A percentile compares a stretch with the other conserved stretches of the same genome.
Evolutionary conservation across 345 rosid genomes (phyloP).

Genomic region (Ceriops zippeliana): DNA sequence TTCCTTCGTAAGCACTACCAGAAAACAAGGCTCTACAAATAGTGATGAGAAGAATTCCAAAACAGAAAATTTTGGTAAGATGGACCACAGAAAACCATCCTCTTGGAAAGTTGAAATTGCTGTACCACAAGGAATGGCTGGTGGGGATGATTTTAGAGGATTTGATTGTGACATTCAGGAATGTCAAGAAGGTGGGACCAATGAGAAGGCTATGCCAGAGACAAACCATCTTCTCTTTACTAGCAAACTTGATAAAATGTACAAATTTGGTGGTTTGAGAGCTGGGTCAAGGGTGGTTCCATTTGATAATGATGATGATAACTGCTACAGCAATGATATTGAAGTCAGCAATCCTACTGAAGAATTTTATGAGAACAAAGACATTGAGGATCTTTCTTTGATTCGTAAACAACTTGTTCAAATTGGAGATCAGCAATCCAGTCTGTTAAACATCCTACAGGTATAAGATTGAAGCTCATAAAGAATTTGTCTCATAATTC

Average conservation of each 20-base stretch:
- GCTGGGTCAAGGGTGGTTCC: constrained; percentile 63
- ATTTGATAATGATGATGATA: constrained; percentile 43
- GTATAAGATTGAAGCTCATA: constrained; percentile 33
- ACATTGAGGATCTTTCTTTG: constrained; percentile 56
- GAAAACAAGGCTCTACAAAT: constrained; percentile 39
- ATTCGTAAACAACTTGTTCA: constrained; percentile 71
- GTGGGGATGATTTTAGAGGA: constrained; percentile 23
- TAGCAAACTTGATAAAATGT: constrained; percentile 30
- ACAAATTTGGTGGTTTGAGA: constrained; percentile 39
- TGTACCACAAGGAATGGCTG: constrained; percentile 21
- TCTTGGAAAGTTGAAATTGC: constrained; percentile 39
- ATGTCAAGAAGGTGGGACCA: constrained; percentile 25
- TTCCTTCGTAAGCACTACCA: constrained; percentile 34
- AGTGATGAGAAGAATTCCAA: constrained; percentile 33
- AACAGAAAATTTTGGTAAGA: constrained; percentile 15
- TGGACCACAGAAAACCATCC: constrained; percentile 31
- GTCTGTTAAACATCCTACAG: constrained; percentile 76
- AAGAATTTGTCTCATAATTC: too few species aligned
- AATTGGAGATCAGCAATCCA: constrained; percentile 87
- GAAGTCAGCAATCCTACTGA: constrained; percentile 23
- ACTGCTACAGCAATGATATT: constrained; percentile 26
- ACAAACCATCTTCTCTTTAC: constrained; percentile 43
- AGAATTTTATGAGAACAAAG: constrained; percentile 47
- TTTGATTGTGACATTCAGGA: constrained; percentile 20
- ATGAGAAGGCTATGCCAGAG: constrained; percentile 34